phyloP scores from a whole-genome alignment of 345 rosid species.

The Dimocarpus longan region DNA sequence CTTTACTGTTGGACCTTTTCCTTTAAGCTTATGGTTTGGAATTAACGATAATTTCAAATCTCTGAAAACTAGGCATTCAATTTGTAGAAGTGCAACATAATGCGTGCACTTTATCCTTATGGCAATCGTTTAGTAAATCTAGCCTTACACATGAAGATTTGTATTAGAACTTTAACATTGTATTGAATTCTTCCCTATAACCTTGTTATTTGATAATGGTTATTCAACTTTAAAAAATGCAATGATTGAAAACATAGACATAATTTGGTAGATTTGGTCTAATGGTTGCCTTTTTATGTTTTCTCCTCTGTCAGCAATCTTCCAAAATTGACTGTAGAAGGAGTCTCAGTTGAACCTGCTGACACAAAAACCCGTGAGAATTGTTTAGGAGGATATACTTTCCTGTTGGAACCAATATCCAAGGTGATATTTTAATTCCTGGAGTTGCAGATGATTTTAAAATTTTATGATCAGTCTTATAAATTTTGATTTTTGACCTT shows the following conservation, averaged over 20 bases:
- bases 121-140: neutral
- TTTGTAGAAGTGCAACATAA: neutral
- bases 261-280: neutral
- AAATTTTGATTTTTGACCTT: neutral
- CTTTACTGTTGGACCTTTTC: neutral
- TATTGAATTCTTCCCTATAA: neutral
- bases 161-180: neutral
- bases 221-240: neutral
- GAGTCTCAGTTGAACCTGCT: constrained; percentile 56
- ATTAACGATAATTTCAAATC: constrained; percentile 1
- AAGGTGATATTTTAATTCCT: constrained; percentile 46
- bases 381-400: constrained; percentile 69
- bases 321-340: constrained; percentile 65
- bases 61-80: neutral
- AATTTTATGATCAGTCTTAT: neutral
- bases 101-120: neutral
- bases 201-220: neutral
- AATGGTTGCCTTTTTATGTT: neutral
- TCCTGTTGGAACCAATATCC: constrained; percentile 59
- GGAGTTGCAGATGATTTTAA: neutral
- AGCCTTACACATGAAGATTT: neutral
- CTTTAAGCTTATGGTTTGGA: neutral
- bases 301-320: constrained; percentile 42
- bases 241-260: neutral
- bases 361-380: constrained; percentile 63